These are phyloP conservation scores for Lachnellula hyalina DNA, from an alignment of 2,329 filamentous ascomycete species.

Conservation along the genomic window DNA sequence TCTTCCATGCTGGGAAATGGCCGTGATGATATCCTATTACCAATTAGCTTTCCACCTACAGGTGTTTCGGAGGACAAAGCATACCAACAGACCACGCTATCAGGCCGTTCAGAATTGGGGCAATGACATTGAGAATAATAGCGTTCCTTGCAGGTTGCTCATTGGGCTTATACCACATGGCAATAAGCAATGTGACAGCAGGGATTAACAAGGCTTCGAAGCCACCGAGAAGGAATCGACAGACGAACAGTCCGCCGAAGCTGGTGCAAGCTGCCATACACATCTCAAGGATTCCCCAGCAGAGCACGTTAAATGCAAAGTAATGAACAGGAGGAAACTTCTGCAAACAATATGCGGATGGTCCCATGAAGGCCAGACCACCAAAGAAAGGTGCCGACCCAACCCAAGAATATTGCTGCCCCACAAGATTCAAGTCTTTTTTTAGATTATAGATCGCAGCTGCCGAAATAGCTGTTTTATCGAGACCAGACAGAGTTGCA, in stretches of 20 bases:
- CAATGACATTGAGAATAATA: conserved; percentile 24
- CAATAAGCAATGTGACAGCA: conserved; percentile 47
- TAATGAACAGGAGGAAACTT: conserved; percentile 14
- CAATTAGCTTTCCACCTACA: background rate
- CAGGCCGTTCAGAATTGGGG: conserved; percentile 25
- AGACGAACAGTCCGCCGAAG: conserved; percentile 43
- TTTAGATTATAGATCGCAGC: conserved; percentile 19
- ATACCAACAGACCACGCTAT: conserved; percentile 21
- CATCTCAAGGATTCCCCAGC: conserved; percentile 37
- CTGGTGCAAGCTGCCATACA: conserved; percentile 45
- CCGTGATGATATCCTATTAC: conserved; percentile 16
- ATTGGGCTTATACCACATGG: conserved; percentile 48
- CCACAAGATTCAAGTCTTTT: conserved; percentile 16
- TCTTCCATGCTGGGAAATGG: conserved; percentile 24
- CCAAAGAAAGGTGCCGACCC: conserved; percentile 24
- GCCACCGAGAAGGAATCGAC: conserved; percentile 45
- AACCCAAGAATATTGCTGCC: conserved; percentile 27
- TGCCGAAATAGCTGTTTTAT: conserved; percentile 19
- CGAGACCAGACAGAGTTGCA: conserved; percentile 16
- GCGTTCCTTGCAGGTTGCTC: conserved; percentile 47
- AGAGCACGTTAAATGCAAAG: conserved; percentile 17
- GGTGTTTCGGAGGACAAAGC: background rate
- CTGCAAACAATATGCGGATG: conserved; percentile 22
- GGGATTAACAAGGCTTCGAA: conserved; percentile 50
- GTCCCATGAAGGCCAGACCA: conserved; percentile 22